Percentiles rank a stretch among this genome's conserved stretches.
phyloP scores from a whole-genome alignment of 306 rosid genomes.

The Cicer chorassanicum region DNA sequence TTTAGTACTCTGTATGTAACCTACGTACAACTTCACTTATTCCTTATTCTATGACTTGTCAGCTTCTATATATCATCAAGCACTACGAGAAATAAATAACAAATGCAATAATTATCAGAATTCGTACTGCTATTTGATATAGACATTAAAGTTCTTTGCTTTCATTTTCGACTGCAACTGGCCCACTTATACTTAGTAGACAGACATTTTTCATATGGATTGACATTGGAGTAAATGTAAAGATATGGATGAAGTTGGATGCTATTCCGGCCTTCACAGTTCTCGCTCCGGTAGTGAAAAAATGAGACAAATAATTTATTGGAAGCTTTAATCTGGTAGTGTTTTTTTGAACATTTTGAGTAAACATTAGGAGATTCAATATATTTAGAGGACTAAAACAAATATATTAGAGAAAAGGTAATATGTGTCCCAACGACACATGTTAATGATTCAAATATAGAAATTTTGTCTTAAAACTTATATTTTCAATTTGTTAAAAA shows the following conservation, averaged over 20 bases:
- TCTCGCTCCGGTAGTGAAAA: too few relatives aligned
- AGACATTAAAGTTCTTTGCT: background rate
- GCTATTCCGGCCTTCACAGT: too few relatives aligned
- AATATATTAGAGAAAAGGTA: too few relatives aligned
- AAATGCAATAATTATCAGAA: constrained; percentile 2
- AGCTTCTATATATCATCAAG: constrained; percentile 14
- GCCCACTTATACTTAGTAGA: background rate
- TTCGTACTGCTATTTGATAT: background rate
- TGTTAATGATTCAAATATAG: too few relatives aligned
- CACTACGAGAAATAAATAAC: background rate
- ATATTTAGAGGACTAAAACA: too few relatives aligned
- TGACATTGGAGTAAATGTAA: constrained; percentile 16
- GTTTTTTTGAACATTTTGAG: too few relatives aligned
- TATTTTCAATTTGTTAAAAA: too few relatives aligned
- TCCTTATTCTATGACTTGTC: constrained; percentile 35
- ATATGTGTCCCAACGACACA: too few relatives aligned
- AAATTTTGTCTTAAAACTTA: too few relatives aligned
- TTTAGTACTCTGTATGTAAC: constrained; percentile 5
- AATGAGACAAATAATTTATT: too few relatives aligned
- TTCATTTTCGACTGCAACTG: background rate
- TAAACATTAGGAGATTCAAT: too few relatives aligned
- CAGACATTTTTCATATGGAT: background rate
- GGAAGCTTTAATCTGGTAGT: rapidly evolving
- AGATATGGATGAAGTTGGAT: background rate
- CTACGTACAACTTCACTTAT: background rate